Percentiles rank a stretch among this genome's conserved stretches.
phyloP scores from a whole-genome alignment of 768 basidiomycete species.

The Mycena latifolia region DNA sequence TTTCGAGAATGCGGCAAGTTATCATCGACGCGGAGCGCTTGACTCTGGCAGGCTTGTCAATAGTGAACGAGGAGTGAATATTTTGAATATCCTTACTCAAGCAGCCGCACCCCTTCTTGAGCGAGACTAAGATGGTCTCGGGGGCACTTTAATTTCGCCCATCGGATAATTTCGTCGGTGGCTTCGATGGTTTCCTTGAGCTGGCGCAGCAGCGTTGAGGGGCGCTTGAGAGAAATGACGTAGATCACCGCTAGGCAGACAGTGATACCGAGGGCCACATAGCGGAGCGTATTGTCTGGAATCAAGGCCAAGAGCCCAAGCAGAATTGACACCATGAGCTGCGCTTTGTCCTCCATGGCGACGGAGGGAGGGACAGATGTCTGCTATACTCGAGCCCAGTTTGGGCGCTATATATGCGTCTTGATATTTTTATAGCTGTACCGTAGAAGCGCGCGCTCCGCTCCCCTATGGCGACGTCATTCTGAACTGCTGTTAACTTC shows the following conservation, averaged over 20 bases:
- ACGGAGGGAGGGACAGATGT: too few species aligned
- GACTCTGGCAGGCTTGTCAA: neutral
- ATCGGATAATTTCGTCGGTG: constrained; percentile 2
- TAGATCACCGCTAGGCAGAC: neutral
- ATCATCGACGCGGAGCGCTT: too few species aligned
- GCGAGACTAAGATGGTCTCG: constrained; percentile 1
- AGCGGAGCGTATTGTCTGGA: constrained; percentile 12
- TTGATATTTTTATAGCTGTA: too few species aligned
- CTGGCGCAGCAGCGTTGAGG: constrained; percentile 2
- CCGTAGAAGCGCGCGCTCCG: too few species aligned
- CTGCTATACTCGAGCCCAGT: too few species aligned
- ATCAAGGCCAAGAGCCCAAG: constrained; percentile 3
- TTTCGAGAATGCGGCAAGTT: too few species aligned
- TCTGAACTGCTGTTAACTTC: too few species aligned
- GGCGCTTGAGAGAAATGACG: constrained; percentile 3
- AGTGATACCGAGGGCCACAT: neutral
- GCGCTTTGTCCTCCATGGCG: neutral
- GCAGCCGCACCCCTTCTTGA: neutral
- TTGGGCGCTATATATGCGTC: too few species aligned
- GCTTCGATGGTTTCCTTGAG: neutral
- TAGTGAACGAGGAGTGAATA: neutral
- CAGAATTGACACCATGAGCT: neutral
- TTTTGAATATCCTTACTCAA: neutral
- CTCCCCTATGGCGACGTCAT: too few species aligned
- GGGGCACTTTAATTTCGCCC: neutral